phyloP scores from a whole-genome alignment of 78 protist genomes.

The Dictyostelium discoideum region dicty_2.7 NC_007091.3:1143501-1144000 shows the following conservation, averaged over 20 bases:
- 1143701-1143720: constrained; percentile 87
- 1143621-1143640: constrained; percentile 86
- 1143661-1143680: constrained; percentile 92
- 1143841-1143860: constrained; percentile 88
- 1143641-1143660: constrained; percentile 98
- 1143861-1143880: constrained; percentile 92
- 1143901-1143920: constrained; percentile 66
- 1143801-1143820: constrained; percentile 89
- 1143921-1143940: constrained; percentile 85
- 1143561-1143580: constrained; percentile 94
- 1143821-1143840: constrained; percentile 90
- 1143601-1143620: constrained; percentile 71
- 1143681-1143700: constrained; percentile 89
- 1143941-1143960: constrained; percentile 90
- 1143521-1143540: constrained; percentile 94
- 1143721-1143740: constrained; percentile 85
- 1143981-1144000: constrained; percentile 84
- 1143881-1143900: constrained; percentile 67
- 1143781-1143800: constrained; percentile 3
- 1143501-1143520: constrained; percentile 88
- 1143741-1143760: constrained; percentile 97
- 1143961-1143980: constrained; percentile 87
- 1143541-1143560: constrained; percentile 86
- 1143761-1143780: constrained; percentile 92
- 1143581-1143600: constrained; percentile 92